phyloP scores from a whole-genome alignment of 768 basidiomycete genomes.

The Agaricus subrufescens region DNA sequence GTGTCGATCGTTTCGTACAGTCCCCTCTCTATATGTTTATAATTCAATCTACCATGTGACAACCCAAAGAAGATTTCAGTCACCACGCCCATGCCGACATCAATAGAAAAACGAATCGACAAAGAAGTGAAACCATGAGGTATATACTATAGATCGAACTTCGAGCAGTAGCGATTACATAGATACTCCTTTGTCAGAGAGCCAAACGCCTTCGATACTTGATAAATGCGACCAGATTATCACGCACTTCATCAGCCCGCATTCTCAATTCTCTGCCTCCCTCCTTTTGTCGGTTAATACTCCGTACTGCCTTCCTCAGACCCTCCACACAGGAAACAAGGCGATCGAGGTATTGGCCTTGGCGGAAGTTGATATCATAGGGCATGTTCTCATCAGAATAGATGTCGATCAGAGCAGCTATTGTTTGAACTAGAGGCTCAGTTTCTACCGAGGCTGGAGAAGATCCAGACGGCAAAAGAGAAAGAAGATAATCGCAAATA shows the following conservation, averaged over 20 bases:
- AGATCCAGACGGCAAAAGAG: slow-evolving; percentile 45
- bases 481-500: slow-evolving; percentile 65
- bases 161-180: too few relatives aligned
- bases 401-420: slow-evolving; percentile 86
- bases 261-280: slow-evolving; percentile 60
- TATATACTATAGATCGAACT: too few relatives aligned
- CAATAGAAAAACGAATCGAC: too few relatives aligned
- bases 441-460: slow-evolving; percentile 40
- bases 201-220: slow-evolving; percentile 61
- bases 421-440: slow-evolving; percentile 72
- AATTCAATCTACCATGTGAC: not conserved
- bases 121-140: too few relatives aligned
- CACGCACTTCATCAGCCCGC: slow-evolving; percentile 71
- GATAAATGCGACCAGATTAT: slow-evolving; percentile 74
- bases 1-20: not conserved
- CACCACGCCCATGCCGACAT: too few relatives aligned
- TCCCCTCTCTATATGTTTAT: not conserved
- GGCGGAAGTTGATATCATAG: slow-evolving; percentile 79
- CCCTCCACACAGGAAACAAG: slow-evolving; percentile 59
- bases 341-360: slow-evolving; percentile 49
- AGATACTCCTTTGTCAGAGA: slow-evolving; percentile 21
- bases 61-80: not conserved
- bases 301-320: slow-evolving; percentile 55
- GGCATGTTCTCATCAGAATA: slow-evolving; percentile 83
- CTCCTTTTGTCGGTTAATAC: slow-evolving; percentile 63